A percentile compares a stretch with the other conserved stretches of the same genome.
Conservation (phyloP, 495 filamentous ascomycete species). For the Annulohypoxylon maeteangense region DNA sequence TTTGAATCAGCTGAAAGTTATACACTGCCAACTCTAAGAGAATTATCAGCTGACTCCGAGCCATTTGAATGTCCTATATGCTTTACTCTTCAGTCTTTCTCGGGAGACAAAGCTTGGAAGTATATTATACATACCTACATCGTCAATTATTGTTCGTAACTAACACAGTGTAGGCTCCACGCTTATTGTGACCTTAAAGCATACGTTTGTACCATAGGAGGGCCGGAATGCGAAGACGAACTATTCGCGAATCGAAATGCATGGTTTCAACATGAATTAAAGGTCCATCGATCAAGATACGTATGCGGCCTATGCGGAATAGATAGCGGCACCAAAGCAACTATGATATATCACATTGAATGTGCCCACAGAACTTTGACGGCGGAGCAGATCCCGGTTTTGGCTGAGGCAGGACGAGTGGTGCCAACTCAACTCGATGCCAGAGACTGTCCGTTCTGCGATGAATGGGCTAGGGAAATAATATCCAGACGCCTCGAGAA, state of each 20-base stretch:
- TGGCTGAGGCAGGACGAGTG: neutral
- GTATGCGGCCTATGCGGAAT: neutral
- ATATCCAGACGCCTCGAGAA: neutral
- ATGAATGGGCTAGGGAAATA: neutral
- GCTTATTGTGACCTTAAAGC: neutral
- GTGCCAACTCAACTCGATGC: neutral
- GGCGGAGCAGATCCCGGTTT: neutral
- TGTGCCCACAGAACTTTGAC: neutral
- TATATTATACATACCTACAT: neutral
- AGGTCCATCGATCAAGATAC: neutral
- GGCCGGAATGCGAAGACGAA: neutral
- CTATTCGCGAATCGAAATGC: neutral
- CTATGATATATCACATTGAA: neutral
- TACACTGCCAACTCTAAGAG: neutral
- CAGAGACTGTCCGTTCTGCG: neutral
- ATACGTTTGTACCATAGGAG: neutral
- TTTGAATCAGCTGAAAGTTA: neutral
- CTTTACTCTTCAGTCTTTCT: neutral
- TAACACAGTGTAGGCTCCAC: neutral
- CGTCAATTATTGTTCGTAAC: neutral
- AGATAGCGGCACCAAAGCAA: neutral
- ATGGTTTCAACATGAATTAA: neutral
- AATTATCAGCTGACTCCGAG: neutral
- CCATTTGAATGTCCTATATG: neutral
- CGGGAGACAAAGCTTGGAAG: neutral